Percentiles rank a stretch among this genome's conserved stretches.
phyloP scores from a whole-genome alignment of 345 rosid genomes.

The Salix arbutifolia region DNA sequence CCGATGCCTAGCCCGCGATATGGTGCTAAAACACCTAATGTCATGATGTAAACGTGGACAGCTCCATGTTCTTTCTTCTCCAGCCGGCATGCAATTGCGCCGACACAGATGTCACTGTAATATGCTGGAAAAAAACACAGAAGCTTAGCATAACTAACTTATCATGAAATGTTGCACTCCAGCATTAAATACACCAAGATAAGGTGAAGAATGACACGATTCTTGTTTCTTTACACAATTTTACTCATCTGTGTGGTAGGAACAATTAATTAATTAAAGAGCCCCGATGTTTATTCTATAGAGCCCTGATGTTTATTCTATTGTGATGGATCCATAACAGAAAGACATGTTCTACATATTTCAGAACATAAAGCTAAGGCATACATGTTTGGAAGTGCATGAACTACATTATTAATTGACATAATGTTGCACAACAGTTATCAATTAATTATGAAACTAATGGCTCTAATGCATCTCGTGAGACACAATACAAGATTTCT shows the following conservation, averaged over 20 bases:
- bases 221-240: background rate
- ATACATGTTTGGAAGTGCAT: background rate
- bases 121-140: slow-evolving; percentile 51
- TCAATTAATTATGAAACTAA: background rate
- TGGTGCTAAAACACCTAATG: slow-evolving; percentile 93
- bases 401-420: background rate
- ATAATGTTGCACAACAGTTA: background rate
- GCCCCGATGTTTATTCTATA: no score
- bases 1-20: slow-evolving; percentile 94
- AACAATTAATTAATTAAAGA: no score
- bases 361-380: background rate
- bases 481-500: background rate
- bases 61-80: slow-evolving; percentile 87
- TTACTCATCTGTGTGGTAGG: background rate
- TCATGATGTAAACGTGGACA: slow-evolving; percentile 84
- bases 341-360: background rate
- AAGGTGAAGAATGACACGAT: background rate
- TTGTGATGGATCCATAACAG: background rate
- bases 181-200: background rate
- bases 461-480: background rate
- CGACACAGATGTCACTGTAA: slow-evolving; percentile 91
- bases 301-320: background rate
- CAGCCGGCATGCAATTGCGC: slow-evolving; percentile 90
- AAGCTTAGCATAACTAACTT: slow-evolving; percentile 3
- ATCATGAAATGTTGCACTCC: background rate